Evolutionary conservation across 257 asterid genomes (phyloP).

Genomic region (Ilex aquifolium): DNA sequence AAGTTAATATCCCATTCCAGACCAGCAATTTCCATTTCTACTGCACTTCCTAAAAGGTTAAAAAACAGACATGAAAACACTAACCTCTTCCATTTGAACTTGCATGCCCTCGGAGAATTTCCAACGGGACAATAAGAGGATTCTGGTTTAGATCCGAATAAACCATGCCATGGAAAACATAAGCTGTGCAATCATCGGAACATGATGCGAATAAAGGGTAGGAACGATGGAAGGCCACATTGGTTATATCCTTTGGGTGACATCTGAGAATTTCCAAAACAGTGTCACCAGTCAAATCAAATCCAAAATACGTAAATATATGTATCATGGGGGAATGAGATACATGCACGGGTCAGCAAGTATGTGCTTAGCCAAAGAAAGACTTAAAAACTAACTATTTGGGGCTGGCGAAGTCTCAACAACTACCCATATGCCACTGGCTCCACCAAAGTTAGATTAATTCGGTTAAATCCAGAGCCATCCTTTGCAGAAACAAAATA

Average conservation of each 20-base stretch:
- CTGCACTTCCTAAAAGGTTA: too few species aligned
- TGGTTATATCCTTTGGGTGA: slow-evolving; percentile 73
- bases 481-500: too few species aligned
- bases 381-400: too few species aligned
- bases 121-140: slow-evolving; percentile 80
- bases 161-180: slow-evolving; percentile 88
- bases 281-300: not conserved
- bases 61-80: not conserved
- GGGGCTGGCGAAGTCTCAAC: too few species aligned
- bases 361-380: too few species aligned
- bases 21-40: too few species aligned
- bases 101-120: slow-evolving; percentile 87
- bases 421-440: too few species aligned
- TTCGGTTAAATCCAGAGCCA: too few species aligned
- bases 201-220: slow-evolving; percentile 88
- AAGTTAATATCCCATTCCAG: too few species aligned
- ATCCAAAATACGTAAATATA: not conserved
- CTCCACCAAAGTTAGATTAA: too few species aligned
- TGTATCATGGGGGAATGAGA: too few species aligned
- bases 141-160: slow-evolving; percentile 88
- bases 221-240: slow-evolving; percentile 79
- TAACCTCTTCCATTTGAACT: slow-evolving; percentile 76
- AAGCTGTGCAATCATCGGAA: slow-evolving; percentile 90
- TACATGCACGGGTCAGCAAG: too few species aligned
- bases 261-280: slow-evolving; percentile 41